Conservation (phyloP, 257 asterid genomes). For the Ligustrum vulgare region DNA sequence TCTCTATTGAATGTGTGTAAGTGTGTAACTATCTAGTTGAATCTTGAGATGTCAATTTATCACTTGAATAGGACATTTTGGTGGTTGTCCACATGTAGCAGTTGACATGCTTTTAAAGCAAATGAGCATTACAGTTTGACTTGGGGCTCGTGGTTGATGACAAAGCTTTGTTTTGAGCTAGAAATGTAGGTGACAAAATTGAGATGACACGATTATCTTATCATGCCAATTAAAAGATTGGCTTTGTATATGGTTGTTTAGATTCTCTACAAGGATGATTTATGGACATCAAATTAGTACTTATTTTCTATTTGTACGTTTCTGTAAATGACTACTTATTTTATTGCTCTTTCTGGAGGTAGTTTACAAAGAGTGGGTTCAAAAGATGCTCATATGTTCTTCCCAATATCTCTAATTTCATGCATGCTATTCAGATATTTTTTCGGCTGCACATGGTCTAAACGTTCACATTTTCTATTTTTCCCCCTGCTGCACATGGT, state of each 20-base stretch:
- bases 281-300: neutral
- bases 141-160: neutral
- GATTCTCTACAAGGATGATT: neutral
- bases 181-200: neutral
- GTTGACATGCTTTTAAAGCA: neutral
- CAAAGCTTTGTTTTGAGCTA: neutral
- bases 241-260: neutral
- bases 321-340: neutral
- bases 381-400: neutral
- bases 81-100: neutral
- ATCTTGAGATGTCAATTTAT: neutral
- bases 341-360: neutral
- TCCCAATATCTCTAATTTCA: neutral
- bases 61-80: neutral
- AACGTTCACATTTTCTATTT: neutral
- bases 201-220: neutral
- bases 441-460: neutral
- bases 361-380: neutral
- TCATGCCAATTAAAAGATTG: neutral
- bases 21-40: neutral
- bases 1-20: neutral
- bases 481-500: neutral
- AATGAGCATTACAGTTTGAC: neutral
- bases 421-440: neutral
- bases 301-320: neutral